Evolutionary conservation across 176 grass and related monocot genomes (phyloP).

Genomic region (Avena sativa): DNA sequence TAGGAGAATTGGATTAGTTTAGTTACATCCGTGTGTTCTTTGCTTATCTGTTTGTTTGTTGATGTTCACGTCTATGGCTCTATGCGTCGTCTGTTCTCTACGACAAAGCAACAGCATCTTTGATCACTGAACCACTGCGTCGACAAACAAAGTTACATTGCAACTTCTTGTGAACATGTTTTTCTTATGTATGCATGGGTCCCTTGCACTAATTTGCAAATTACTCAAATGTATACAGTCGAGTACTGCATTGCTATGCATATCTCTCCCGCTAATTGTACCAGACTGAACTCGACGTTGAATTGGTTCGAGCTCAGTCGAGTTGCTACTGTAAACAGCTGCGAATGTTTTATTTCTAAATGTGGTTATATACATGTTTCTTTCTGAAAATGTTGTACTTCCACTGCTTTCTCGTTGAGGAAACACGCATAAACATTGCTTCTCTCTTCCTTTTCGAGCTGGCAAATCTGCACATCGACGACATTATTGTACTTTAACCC

Average conservation of each 20-base stretch:
- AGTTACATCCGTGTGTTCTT: neutral
- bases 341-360: conserved; percentile 5
- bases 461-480: conserved; percentile 14
- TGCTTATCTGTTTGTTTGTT: neutral
- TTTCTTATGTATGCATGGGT: too few species aligned
- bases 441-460: neutral
- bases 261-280: neutral
- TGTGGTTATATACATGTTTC: neutral
- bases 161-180: neutral
- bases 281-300: neutral
- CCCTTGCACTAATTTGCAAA: too few species aligned
- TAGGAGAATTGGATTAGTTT: conserved; percentile 32
- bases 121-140: neutral
- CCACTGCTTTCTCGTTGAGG: neutral
- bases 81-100: neutral
- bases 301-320: neutral
- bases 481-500: too few species aligned
- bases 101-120: neutral
- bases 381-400: neutral
- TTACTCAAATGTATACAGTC: too few species aligned
- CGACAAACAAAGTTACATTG: neutral
- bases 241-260: neutral
- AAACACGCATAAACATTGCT: neutral
- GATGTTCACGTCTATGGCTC: neutral
- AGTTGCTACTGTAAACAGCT: conserved; percentile 1